These are phyloP conservation scores for Venturia carpophila DNA, from an alignment of 2,329 filamentous ascomycete genomes.

Conservation along the genomic window DNA sequence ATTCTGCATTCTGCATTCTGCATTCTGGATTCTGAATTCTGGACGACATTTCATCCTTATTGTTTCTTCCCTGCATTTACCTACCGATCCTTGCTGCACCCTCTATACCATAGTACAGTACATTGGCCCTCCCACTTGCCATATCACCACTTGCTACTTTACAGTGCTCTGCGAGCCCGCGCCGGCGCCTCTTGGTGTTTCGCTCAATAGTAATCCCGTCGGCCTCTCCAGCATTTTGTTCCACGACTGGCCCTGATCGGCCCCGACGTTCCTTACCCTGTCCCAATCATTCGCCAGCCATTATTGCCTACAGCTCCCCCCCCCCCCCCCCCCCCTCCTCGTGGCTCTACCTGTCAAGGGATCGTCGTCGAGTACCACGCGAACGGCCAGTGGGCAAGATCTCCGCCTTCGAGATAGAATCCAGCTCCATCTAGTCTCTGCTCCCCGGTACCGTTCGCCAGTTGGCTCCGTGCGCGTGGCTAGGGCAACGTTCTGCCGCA, in stretches of 20 bases:
- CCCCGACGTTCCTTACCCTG: background rate
- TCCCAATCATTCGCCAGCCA: constrained; percentile 4
- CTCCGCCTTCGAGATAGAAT: constrained; percentile 26
- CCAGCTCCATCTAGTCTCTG: constrained; percentile 22
- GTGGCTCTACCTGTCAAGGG: constrained; percentile 13
- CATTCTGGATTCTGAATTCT: background rate
- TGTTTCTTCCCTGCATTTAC: background rate
- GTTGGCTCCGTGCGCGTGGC: background rate
- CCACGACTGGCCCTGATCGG: constrained; percentile 4
- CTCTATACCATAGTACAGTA: background rate
- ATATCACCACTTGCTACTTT: background rate
- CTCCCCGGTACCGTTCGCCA: constrained; percentile 9
- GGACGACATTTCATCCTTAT: background rate
- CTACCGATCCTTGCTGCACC: constrained; percentile 10
- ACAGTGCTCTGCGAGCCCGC: constrained; percentile 3
- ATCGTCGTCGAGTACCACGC: constrained; percentile 25
- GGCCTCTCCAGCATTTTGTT: background rate
- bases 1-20: background rate
- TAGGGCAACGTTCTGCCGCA: background rate
- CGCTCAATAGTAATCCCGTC: constrained; percentile 15
- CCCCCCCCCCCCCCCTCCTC: background rate
- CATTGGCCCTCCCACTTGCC: background rate
- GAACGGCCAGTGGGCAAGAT: constrained; percentile 31
- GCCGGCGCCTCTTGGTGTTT: constrained; percentile 1
- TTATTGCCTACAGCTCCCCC: background rate